Conservation (phyloP, 371 early-diverging fungal genomes). For the Mortierella sp. region DNA sequence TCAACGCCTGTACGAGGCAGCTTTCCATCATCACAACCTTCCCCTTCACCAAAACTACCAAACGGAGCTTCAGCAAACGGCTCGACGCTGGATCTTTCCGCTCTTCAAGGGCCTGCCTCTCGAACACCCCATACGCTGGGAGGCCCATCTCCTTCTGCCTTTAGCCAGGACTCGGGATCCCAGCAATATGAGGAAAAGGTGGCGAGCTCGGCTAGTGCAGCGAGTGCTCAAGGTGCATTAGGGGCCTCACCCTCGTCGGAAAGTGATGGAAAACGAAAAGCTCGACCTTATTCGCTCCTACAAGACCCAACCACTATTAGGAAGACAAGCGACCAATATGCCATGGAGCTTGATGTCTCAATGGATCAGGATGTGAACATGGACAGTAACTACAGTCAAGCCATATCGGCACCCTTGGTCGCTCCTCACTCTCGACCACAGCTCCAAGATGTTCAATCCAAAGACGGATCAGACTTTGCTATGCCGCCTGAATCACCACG, state of each 20-base stretch:
- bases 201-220: background rate
- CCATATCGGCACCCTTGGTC: slow-evolving; percentile 1
- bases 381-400: background rate
- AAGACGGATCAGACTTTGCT: too few relatives aligned
- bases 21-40: background rate
- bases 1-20: background rate
- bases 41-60: background rate
- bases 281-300: too few relatives aligned
- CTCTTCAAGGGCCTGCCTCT: background rate
- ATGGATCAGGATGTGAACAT: slow-evolving; percentile 30
- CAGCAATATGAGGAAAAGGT: background rate
- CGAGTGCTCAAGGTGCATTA: background rate
- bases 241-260: background rate
- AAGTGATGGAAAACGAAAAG: slow-evolving; percentile 18
- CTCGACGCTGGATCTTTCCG: slow-evolving; percentile 5
- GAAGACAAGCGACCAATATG: too few relatives aligned
- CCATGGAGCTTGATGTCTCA: too few relatives aligned
- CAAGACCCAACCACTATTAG: too few relatives aligned
- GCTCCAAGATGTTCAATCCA: too few relatives aligned
- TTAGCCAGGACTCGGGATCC: slow-evolving; percentile 2
- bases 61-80: slow-evolving; percentile 9
- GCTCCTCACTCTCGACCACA: background rate
- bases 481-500: too few relatives aligned
- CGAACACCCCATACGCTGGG: slow-evolving; percentile 2
- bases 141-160: background rate